These are phyloP conservation scores for Tilletia indica DNA, from an alignment of 1,284 basidiomycete species.

Conservation along the genomic window DNA sequence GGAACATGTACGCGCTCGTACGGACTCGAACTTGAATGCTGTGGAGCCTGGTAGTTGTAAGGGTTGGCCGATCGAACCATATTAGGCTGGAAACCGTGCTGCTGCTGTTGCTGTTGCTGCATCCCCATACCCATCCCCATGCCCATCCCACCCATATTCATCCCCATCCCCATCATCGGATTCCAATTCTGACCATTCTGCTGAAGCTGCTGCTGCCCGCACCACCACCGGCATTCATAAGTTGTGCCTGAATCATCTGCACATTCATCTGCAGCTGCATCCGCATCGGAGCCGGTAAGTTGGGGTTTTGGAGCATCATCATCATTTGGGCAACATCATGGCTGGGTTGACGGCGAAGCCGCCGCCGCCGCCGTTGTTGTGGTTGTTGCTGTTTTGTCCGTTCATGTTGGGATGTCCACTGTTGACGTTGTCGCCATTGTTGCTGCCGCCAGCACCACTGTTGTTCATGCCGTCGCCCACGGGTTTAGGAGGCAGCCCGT, in stretches of 20 bases:
- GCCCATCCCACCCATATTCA: conserved; percentile 19
- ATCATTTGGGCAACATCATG: conserved; percentile 48
- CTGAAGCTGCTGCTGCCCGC: conserved; percentile 21
- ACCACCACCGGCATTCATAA: conserved; percentile 23
- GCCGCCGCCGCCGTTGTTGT: conserved; percentile 14
- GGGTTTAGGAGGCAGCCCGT: conserved; percentile 5
- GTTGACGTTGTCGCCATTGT: not conserved
- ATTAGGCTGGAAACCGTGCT: conserved; percentile 24
- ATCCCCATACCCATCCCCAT: conserved; percentile 20
- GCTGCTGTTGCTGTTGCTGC: conserved; percentile 14
- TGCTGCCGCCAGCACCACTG: not conserved
- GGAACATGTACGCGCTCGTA: not conserved
- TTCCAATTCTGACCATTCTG: conserved; percentile 4
- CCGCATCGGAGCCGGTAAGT: conserved; percentile 49
- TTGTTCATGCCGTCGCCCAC: not conserved
- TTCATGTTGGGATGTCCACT: not conserved
- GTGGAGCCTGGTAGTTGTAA: conserved; percentile 17
- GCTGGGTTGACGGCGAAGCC: conserved; percentile 23
- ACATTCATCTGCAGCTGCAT: conserved; percentile 55
- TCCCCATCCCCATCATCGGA: conserved; percentile 29
- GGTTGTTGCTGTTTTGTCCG: conserved; percentile 11
- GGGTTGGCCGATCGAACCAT: no score
- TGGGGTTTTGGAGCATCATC: conserved; percentile 52
- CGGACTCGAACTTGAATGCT: not conserved
- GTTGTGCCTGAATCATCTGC: conserved; percentile 49